Base-by-base conservation (phyloP, 2,329 filamentous ascomycete genomes). In the Orbilia oligospora region DNA sequence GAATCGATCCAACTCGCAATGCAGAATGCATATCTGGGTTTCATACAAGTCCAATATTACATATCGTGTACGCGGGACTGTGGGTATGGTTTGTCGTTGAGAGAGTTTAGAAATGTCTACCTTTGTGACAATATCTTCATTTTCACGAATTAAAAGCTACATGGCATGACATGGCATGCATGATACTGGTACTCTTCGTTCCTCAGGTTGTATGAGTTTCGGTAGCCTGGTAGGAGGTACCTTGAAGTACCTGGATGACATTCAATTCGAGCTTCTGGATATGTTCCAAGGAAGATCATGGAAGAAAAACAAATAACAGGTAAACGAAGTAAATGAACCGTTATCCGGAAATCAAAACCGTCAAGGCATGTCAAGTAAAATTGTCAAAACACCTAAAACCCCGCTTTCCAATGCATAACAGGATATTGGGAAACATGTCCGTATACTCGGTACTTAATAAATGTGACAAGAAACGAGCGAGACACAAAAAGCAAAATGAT, bases 341-440 rank as follows among this genome's bases (percentile, higher is more conserved):
- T 49, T 49, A 48, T 72, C 58, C 69, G 56, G 33, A 49, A 73
- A 73, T 44, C 56, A 20, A 61, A 33, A 41, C 70, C 30, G 48
- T 61, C 70, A 73, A 73, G 61, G 70, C 61, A 61, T 61, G 56
- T 44, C 56, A 61, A 61, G 9, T 58, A 24, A 61, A 72, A 67
- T 73, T 53, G 51, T 73, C 70, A 66, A 73, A 73, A 73, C 70
- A 73, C 70, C 70, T 67, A 67, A 18, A 73, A 73, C 70, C 61
- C 70, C 70, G 70, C 70, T 30, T n/a, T 69, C 24, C 55, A 38
- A 67, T 53, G 33, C 46, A 65, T 18, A 38, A 36, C 49, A 65
- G 46, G 22, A 61, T 58, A 58, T 58, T 58, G 53, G 30, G 53
- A 30, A 58, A 58, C 16, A 58, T 61, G 33, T 44, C 56, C 20